These are phyloP conservation scores for Ceratobasidium sp. DNA, from an alignment of 1,284 basidiomycete species.

Conservation along the genomic window DNA sequence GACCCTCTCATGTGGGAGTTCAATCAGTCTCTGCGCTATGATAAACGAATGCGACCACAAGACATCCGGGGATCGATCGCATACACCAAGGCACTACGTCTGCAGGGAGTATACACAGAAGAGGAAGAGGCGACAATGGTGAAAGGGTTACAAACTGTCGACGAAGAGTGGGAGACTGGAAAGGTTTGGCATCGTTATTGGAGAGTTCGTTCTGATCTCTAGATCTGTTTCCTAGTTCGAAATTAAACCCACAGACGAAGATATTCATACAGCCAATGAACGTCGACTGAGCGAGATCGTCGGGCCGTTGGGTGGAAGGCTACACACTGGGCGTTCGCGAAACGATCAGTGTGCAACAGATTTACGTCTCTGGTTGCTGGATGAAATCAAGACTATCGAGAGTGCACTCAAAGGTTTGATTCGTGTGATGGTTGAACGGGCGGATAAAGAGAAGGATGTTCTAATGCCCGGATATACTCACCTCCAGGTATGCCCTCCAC, in stretches of 20 bases:
- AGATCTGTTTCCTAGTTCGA: slow-evolving; percentile 61
- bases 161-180: slow-evolving; percentile 83
- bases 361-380: slow-evolving; percentile 94
- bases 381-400: slow-evolving; percentile 77
- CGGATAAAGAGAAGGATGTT: slow-evolving; percentile 89
- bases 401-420: slow-evolving; percentile 80
- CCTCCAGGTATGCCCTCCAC: slow-evolving; percentile 71
- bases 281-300: slow-evolving; percentile 92
- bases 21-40: slow-evolving; percentile 94
- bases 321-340: slow-evolving; percentile 94
- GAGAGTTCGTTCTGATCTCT: slow-evolving; percentile 34
- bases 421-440: slow-evolving; percentile 87
- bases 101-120: slow-evolving; percentile 79
- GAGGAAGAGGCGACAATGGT: slow-evolving; percentile 79
- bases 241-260: slow-evolving; percentile 86
- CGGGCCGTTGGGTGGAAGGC: slow-evolving; percentile 87
- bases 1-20: slow-evolving; percentile 87
- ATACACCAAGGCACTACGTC: slow-evolving; percentile 86
- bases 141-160: slow-evolving; percentile 79
- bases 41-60: slow-evolving; percentile 90
- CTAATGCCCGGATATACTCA: slow-evolving; percentile 97
- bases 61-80: slow-evolving; percentile 96
- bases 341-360: slow-evolving; percentile 99
- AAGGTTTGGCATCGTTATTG: slow-evolving; percentile 54
- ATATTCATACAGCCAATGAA: slow-evolving; percentile 99